Evolutionary conservation across 805 yeast genomes (phyloP).

Genomic region (Brettanomyces anomalus): DNA sequence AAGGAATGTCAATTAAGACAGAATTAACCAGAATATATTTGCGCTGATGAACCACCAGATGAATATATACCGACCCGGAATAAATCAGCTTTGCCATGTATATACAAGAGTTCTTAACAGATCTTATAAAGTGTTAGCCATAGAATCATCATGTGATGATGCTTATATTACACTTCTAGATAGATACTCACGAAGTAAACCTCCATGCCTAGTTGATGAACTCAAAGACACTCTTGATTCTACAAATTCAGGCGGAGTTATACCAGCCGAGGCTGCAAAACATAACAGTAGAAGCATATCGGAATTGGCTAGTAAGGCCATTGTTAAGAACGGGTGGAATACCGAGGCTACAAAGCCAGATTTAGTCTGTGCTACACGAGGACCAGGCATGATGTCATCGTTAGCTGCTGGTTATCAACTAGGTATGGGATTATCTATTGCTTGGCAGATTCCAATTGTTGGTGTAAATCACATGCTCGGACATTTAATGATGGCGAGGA

Average conservation of each 20-base stretch:
- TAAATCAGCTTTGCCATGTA: too few relatives aligned
- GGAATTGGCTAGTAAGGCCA: conserved; percentile 35
- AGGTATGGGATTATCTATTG: conserved; percentile 78
- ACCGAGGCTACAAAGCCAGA: conserved; percentile 39
- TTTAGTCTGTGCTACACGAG: conserved; percentile 81
- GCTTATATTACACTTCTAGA: conserved; percentile 78
- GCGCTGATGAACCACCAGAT: too few relatives aligned
- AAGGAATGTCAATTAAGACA: not conserved
- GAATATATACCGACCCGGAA: too few relatives aligned
- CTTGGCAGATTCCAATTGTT: conserved; percentile 66
- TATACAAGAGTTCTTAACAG: too few relatives aligned
- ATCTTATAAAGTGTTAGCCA: conserved; percentile 62
- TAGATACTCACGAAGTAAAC: conserved; percentile 26
- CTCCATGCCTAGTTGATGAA: conserved; percentile 50
- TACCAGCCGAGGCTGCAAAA: conserved; percentile 75
- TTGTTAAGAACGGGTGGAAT: conserved; percentile 28
- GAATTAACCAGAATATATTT: too few relatives aligned
- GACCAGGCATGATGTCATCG: conserved; percentile 95
- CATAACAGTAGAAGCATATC: conserved; percentile 66
- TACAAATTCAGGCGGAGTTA: conserved; percentile 64
- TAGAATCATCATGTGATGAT: conserved; percentile 94
- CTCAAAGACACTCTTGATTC: conserved; percentile 61
- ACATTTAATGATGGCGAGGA: conserved; percentile 64
- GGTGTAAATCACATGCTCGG: conserved; percentile 98
- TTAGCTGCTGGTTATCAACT: conserved; percentile 73